phyloP scores from a whole-genome alignment of 495 filamentous ascomycete genomes.

The Penicillium diatomitis region DNA sequence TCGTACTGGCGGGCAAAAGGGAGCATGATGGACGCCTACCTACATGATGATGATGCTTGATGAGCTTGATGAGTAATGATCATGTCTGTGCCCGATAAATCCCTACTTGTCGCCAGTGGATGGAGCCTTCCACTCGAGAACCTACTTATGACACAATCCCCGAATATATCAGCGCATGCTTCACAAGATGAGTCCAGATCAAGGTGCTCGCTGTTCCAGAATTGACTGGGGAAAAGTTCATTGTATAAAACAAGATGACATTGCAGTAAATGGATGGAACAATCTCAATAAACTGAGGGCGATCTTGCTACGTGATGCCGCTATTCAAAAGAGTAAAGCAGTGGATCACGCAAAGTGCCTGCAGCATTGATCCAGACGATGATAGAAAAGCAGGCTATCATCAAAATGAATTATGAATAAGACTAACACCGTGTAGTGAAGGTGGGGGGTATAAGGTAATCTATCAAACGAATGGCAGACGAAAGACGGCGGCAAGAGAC shows the following conservation, averaged over 20 bases:
- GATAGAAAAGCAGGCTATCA: conserved; percentile 6
- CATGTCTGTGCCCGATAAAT: no score
- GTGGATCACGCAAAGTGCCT: conserved; percentile 1
- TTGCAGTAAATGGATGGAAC: no score
- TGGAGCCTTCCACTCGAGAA: no score
- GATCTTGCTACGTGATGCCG: no score
- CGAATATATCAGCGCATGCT: no score
- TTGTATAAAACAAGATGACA: no score
- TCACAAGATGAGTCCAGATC: no score
- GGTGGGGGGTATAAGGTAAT: conserved; percentile 18
- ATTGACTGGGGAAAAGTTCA: no score
- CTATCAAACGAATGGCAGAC: conserved; percentile 12
- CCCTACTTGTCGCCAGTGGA: no score
- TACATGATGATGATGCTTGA: not conserved
- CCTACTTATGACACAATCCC: no score
- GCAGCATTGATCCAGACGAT: not conserved
- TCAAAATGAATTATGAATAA: not conserved
- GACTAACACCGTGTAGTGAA: not conserved
- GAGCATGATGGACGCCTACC: not conserved
- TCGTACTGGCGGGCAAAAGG: conserved; percentile 8
- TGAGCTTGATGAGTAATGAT: not conserved
- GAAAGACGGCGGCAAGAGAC: not conserved
- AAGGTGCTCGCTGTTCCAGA: no score
- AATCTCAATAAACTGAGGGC: no score
- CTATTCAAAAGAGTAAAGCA: not conserved